These are phyloP conservation scores for Tricharina praecox DNA, from an alignment of 495 filamentous ascomycete species.

Conservation along the genomic window DNA sequence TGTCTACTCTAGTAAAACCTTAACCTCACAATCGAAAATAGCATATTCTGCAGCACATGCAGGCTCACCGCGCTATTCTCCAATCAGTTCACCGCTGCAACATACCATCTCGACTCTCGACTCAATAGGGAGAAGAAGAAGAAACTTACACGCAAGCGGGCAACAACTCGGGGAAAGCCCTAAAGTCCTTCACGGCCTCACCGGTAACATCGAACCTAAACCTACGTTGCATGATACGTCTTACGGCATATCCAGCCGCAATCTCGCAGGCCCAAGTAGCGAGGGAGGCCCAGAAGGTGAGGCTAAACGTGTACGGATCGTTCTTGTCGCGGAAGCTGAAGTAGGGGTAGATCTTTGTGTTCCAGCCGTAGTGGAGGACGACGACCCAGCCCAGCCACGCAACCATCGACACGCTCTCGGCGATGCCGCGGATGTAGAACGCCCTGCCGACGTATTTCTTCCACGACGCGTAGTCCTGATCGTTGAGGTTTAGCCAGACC, in stretches of 20 bases:
- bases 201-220: constrained; percentile 41
- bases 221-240: constrained; percentile 35
- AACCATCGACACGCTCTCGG: constrained; percentile 49
- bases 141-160: constrained; percentile 35
- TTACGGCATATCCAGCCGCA: constrained; percentile 38
- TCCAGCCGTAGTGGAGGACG: constrained; percentile 44
- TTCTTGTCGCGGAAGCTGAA: constrained; percentile 25
- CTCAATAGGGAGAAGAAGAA: no score
- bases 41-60: constrained; percentile 50
- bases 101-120: no score
- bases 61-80: constrained; percentile 36
- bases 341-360: constrained; percentile 33
- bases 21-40: constrained; percentile 45
- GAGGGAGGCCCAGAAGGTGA: constrained; percentile 42
- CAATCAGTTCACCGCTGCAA: constrained; percentile 5
- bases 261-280: constrained; percentile 48
- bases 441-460: constrained; percentile 42
- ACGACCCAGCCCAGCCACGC: constrained; percentile 43
- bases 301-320: constrained; percentile 31
- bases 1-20: constrained; percentile 30
- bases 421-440: constrained; percentile 44
- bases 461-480: constrained; percentile 39
- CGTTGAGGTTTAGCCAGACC: constrained; percentile 33
- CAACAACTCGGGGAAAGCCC: constrained; percentile 43
- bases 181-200: constrained; percentile 42